Evolutionary conservation across 2,329 filamentous ascomycete species (phyloP).

Genomic region (Penicillium sp.): DNA sequence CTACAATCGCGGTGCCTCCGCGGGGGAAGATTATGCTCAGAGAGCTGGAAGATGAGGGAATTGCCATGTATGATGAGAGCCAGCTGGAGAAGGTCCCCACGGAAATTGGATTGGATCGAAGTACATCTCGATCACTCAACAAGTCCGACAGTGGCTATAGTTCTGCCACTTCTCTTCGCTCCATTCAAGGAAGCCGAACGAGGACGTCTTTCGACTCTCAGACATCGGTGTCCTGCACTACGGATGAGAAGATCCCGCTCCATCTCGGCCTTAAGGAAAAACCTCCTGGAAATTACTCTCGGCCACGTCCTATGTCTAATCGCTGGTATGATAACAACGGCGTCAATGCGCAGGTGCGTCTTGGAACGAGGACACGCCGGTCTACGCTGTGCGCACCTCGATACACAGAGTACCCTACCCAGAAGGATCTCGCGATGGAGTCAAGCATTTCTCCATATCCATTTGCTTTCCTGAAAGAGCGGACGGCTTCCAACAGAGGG

Average conservation of each 20-base stretch:
- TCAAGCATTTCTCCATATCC: not conserved
- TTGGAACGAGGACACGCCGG: constrained; percentile 13
- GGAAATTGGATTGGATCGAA: constrained; percentile 15
- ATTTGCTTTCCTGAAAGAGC: constrained; percentile 1
- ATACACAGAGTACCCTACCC: constrained; percentile 20
- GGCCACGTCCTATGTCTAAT: constrained; percentile 7
- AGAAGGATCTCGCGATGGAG: not conserved
- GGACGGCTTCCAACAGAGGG: constrained; percentile 2
- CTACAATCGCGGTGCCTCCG: constrained; percentile 17
- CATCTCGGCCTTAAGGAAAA: constrained; percentile 21
- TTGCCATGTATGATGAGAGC: constrained; percentile 18
- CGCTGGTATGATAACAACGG: constrained; percentile 18
- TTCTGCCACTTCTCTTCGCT: constrained; percentile 35
- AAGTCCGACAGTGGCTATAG: constrained; percentile 43
- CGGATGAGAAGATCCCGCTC: constrained; percentile 14
- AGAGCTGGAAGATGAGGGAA: constrained; percentile 25
- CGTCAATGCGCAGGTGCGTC: constrained; percentile 4
- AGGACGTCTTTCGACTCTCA: constrained; percentile 30
- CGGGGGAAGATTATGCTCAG: constrained; percentile 13
- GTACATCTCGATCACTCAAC: constrained; percentile 24
- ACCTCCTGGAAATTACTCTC: constrained; percentile 14
- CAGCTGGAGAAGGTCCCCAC: constrained; percentile 14
- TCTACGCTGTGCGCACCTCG: constrained; percentile 25
- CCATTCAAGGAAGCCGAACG: constrained; percentile 25
- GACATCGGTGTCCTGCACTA: constrained; percentile 16